Percentiles rank a stretch among this genome's conserved stretches.
phyloP scores from a whole-genome alignment of 768 basidiomycete species.

The Boletus reticuloceps region DNA sequence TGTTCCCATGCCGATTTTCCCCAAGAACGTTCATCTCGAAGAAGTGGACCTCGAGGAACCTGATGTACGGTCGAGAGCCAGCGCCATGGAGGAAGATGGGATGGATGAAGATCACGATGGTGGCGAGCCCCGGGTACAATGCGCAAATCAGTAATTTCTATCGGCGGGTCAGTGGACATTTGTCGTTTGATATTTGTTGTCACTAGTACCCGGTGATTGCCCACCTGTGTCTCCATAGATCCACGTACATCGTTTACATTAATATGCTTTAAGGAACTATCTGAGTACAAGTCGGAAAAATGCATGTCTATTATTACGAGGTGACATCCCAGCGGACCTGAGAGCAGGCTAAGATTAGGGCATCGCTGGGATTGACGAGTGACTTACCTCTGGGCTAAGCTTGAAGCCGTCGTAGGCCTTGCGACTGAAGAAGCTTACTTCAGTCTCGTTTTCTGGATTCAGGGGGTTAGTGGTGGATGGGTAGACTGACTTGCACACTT shows the following conservation, averaged over 20 bases:
- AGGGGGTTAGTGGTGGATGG: not conserved
- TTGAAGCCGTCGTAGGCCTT: conserved; percentile 80
- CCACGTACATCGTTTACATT: conserved; percentile 29
- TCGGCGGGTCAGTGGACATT: conserved; percentile 10
- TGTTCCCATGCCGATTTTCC: conserved; percentile 58
- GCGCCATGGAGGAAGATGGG: conserved; percentile 60
- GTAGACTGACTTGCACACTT: conserved; percentile 25
- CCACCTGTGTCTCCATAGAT: conserved; percentile 29
- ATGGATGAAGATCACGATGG: conserved; percentile 90
- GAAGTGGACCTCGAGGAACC: conserved; percentile 83
- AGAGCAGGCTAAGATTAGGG: not conserved
- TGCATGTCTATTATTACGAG: conserved; percentile 3
- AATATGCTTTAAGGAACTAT: conserved; percentile 20
- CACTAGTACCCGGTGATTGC: conserved; percentile 21
- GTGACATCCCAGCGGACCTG: conserved; percentile 30
- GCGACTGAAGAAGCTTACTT: conserved; percentile 88
- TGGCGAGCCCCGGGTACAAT: conserved; percentile 89
- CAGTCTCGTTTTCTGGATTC: conserved; percentile 85
- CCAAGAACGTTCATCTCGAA: conserved; percentile 70
- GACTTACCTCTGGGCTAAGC: conserved; percentile 70
- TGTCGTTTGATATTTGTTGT: conserved; percentile 19
- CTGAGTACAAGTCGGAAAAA: not conserved
- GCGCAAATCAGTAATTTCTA: conserved; percentile 74
- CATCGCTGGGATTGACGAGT: not conserved
- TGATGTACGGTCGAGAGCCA: conserved; percentile 53